Conservation (phyloP, 202 grass and related monocot genomes). For the Carex arenaria region DNA sequence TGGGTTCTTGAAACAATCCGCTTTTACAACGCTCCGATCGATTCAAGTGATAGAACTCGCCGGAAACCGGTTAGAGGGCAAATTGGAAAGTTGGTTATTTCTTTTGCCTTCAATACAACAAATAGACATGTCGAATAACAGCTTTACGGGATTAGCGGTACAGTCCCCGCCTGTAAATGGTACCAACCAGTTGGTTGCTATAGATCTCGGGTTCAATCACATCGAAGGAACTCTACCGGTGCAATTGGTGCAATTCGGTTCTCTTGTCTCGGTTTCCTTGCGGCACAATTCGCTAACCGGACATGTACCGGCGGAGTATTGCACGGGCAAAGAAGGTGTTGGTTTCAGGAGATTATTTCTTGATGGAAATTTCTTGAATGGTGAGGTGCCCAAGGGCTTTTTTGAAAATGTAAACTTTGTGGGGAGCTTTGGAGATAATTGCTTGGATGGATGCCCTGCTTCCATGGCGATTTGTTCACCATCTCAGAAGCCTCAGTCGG, state of each 20-base stretch:
- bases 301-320: slow-evolving; percentile 10
- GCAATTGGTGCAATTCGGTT: slow-evolving; percentile 2
- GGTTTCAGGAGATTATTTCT: slow-evolving; percentile 23
- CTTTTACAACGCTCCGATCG: not conserved
- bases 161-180: not conserved
- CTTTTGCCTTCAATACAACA: slow-evolving; percentile 29
- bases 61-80: slow-evolving; percentile 14
- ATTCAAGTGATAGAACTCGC: slow-evolving; percentile 25
- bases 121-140: slow-evolving; percentile 25
- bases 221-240: slow-evolving; percentile 18
- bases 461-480: slow-evolving; percentile 5
- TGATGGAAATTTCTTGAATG: slow-evolving; percentile 27
- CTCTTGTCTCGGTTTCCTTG: slow-evolving; percentile 10
- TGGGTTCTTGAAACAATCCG: not conserved
- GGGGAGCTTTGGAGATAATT: slow-evolving; percentile 34
- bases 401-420: slow-evolving; percentile 14
- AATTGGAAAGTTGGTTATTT: slow-evolving; percentile 24
- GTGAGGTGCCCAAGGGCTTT: slow-evolving; percentile 12
- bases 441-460: slow-evolving; percentile 19
- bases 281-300: slow-evolving; percentile 19
- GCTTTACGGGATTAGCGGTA: not conserved
- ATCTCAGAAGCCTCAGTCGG: slow-evolving; percentile 15
- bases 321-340: not conserved
- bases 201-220: slow-evolving; percentile 25
- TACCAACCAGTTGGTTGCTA: slow-evolving; percentile 6